phyloP scores from a whole-genome alignment of 73 alveolate genomes.

The Paramecium pentaurelia region DNA sequence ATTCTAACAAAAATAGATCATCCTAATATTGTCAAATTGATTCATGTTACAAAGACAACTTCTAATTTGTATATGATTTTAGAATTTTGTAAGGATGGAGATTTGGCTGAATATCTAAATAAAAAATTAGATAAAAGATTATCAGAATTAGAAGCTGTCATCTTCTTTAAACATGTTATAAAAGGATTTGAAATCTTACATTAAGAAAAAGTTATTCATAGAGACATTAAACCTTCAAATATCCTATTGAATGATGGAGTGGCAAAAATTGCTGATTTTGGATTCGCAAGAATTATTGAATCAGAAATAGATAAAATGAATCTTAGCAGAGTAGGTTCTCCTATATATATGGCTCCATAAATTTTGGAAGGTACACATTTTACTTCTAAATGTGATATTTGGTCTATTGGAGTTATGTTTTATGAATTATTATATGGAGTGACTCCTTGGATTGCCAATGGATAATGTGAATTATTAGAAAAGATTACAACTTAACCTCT shows the following conservation, averaged over 20 bases:
- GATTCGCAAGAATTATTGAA: slow-evolving; percentile 49
- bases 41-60: slow-evolving; percentile 33
- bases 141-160: slow-evolving; percentile 52
- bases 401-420: slow-evolving; percentile 86
- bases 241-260: slow-evolving; percentile 62
- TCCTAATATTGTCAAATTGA: slow-evolving; percentile 37
- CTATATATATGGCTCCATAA: slow-evolving; percentile 90
- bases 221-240: slow-evolving; percentile 68
- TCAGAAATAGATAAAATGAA: slow-evolving; percentile 5
- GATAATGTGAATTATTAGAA: slow-evolving; percentile 14
- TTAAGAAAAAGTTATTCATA: slow-evolving; percentile 56
- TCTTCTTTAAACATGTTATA: slow-evolving; percentile 49
- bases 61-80: slow-evolving; percentile 50
- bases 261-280: slow-evolving; percentile 65
- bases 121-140: slow-evolving; percentile 47
- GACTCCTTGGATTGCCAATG: slow-evolving; percentile 75
- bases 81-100: slow-evolving; percentile 60
- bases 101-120: background rate
- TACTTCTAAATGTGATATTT: slow-evolving; percentile 78
- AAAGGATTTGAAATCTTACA: slow-evolving; percentile 5
- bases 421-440: slow-evolving; percentile 83
- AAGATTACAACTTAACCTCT: slow-evolving; percentile 35
- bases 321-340: slow-evolving; percentile 79
- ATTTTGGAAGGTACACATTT: slow-evolving; percentile 68
- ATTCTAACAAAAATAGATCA: slow-evolving; percentile 52